Base-by-base conservation (phyloP, 345 rosid genomes). In the Kernera saxatilis region DNA sequence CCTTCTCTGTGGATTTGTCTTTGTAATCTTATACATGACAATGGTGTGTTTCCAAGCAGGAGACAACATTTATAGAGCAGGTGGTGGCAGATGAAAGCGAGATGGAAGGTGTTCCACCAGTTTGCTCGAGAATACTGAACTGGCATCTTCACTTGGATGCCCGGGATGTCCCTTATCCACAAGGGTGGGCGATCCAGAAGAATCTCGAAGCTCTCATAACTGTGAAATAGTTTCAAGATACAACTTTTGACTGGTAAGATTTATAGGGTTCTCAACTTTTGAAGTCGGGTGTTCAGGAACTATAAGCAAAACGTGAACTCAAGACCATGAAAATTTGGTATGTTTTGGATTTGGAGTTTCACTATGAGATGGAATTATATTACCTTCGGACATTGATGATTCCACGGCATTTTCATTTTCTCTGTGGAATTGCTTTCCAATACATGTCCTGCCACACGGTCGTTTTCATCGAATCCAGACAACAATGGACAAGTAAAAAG, bases 61-160 rank as follows among this genome's bases (percentile, higher is more conserved):
- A 93, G 78, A 93, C 96, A 15, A 83, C 94, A 33, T 93, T 93
- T 82, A 88, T 93, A 79, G 88, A 85, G 67, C 98, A 91, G 79
- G 79, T 91, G 71, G 88, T 91, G 43, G 94, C 85, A 78, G 97
- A 93, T 82, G 98, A 93, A 80, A 83, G 86, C 69, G 89, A 91
- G 70, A 93, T 93, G 96, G 92, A 93, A 84, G 91, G 87, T 44
- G 72, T 70, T 63, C 85, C 94, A n/a, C 55, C 78, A 50, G 81
- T 82, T 56, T 93, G 98, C 81, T 86, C 94, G 19, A 84, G 49
- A 72, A 85, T 91, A 76, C 68, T 87, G 77, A 93, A 86, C 77
- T 93, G 98, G 98, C 98, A 93, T 83, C 93, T 93, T 15, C 96
- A 93, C 86, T 73, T 88, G 68, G 88, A 84, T 77, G 78, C 84